Evolutionary conservation across 148 eudicot species (phyloP).

Genomic region (Fagopyrum homotropicum): DNA sequence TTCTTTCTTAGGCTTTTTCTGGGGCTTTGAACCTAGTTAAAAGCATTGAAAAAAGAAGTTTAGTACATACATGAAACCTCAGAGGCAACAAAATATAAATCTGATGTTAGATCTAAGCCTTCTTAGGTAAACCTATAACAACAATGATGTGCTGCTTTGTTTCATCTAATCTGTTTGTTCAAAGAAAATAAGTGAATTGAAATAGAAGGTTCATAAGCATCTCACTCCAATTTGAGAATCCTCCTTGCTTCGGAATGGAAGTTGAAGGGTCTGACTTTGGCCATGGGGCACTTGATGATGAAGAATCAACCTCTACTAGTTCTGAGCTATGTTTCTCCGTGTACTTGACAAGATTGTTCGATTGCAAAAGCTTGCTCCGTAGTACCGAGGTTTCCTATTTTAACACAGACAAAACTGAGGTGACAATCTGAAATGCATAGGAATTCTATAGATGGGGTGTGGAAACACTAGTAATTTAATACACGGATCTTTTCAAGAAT

Average conservation of each 20-base stretch:
- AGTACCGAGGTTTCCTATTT: constrained; percentile 68
- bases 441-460: not conserved
- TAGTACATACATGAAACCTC: not conserved
- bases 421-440: not conserved
- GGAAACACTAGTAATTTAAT: not conserved
- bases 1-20: constrained; percentile 61
- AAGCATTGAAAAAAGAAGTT: constrained; percentile 2
- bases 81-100: not conserved
- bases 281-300: constrained; percentile 35
- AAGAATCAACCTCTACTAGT: constrained; percentile 37
- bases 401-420: not conserved
- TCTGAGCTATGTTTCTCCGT: constrained; percentile 48
- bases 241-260: constrained; percentile 43
- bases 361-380: constrained; percentile 56
- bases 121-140: not conserved
- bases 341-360: constrained; percentile 59
- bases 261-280: constrained; percentile 44
- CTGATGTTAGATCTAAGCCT: not conserved
- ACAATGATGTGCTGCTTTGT: not conserved
- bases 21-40: constrained; percentile 64
- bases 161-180: not conserved
- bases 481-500: not conserved
- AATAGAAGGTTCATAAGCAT: constrained; percentile 11
- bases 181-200: not conserved
- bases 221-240: constrained; percentile 63